Evolutionary conservation across 192 early-diverging fungal genomes (phyloP).

Genomic region (Coemansia sp.): DNA sequence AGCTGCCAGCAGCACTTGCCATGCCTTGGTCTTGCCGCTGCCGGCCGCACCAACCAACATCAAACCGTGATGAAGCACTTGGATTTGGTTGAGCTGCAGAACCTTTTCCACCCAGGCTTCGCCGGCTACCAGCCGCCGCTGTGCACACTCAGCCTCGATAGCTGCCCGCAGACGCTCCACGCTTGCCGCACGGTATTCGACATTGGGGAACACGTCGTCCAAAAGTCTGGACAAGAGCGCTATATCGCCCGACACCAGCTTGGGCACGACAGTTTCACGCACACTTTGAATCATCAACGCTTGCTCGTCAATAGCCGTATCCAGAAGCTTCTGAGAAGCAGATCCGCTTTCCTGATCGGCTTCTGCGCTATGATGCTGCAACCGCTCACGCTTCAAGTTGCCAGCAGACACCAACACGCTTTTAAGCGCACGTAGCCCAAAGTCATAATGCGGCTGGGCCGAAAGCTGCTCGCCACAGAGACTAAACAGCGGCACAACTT

Average conservation of each 20-base stretch:
- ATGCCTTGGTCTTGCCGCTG: conserved; percentile 92
- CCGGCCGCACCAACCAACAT: conserved; percentile 99
- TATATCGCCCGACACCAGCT: conserved; percentile 97
- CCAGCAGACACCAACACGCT: conserved; percentile 99
- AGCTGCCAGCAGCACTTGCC: conserved; percentile 88
- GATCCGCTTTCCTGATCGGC: conserved; percentile 38
- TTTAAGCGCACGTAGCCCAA: conserved; percentile 97
- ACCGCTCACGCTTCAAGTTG: conserved; percentile 89
- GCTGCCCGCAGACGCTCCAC: conserved; percentile 71
- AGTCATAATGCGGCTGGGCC: conserved; percentile 97
- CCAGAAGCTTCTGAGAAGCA: conserved; percentile 43
- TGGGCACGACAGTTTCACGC: conserved; percentile 95
- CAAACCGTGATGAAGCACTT: conserved; percentile 96
- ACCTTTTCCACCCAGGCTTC: conserved; percentile 94
- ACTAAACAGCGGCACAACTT: conserved; percentile 97
- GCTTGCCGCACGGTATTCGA: conserved; percentile 77
- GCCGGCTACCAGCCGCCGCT: conserved; percentile 70
- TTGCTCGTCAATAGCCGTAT: conserved; percentile 69
- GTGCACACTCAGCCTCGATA: conserved; percentile 72
- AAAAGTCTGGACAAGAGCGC: conserved; percentile 79
- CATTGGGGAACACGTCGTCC: conserved; percentile 91
- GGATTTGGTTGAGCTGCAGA: conserved; percentile 97
- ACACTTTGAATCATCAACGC: conserved; percentile 95
- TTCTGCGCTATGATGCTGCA: conserved; percentile 30
- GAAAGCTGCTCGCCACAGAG: conserved; percentile 93